Evolutionary conservation across 495 filamentous ascomycete species (phyloP), one percentile per base, ranked within the genome.

Genomic region (Daldinia decipiens): DNA sequence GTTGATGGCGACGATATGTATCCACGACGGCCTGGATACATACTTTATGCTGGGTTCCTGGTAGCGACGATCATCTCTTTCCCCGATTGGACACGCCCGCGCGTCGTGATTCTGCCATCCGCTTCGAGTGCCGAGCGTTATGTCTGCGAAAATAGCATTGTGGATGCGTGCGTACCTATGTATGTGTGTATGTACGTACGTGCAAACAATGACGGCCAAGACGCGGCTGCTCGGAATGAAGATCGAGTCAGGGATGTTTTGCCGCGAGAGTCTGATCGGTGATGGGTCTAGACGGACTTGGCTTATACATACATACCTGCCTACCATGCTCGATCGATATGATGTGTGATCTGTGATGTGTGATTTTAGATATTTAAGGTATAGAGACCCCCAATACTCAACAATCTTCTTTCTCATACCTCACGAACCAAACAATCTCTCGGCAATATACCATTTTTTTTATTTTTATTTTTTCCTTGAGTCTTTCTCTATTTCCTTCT

Each of bases 401-500:
- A 53, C 17, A 9, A 2, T 57, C 39, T 36, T 60, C 11, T 68
- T 67, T 58, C 38, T 61, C 21, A 12, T 58, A 59, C 65, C 54
- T 58, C 66, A 67, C 34, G n/a, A 67, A 65, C 40, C 26, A 70
- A 53, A 17, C 53, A n/a, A 43, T 63, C 43, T 55, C 59, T 67
- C 68, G 68, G 29, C 43, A 31, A 27, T 40, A 68, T 39, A 68
- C 47, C 32, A 54, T 57, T 70, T 59, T 40, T 11, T 34, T n/a
- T n/a, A n/a, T n/a, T n/a, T n/a, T n/a, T n/a, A n/a, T n/a, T 32
- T 8, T 77, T 67, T 68, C 66, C 57, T 75, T 67, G 24, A 67
- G 67, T 74, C 65, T 70, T 75, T 65, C 75, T 73, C 76, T 70
- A 63, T 72, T 61, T 24, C 45, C 60, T 71, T 74, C 50, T 69